Conservation (phyloP, 164 flowering plant genomes). For the Dillenia turbinata region DNA sequence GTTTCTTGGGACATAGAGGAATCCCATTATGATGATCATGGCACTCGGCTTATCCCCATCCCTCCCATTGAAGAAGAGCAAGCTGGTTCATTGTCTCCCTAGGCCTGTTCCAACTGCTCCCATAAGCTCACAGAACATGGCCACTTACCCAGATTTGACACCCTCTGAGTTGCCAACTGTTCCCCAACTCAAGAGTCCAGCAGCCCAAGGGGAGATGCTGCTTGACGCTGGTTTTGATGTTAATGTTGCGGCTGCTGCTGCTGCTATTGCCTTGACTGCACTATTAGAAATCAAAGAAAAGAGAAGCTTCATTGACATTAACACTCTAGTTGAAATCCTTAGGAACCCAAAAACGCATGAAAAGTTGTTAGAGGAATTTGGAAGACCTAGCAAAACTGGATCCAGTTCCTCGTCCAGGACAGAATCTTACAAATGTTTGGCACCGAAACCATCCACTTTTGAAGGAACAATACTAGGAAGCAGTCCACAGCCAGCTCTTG, state of each 20-base stretch:
- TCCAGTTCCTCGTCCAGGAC: not conserved
- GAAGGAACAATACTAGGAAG: not conserved
- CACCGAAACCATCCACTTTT: not conserved
- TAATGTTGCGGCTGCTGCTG: slow-evolving; percentile 2
- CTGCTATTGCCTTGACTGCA: slow-evolving; percentile 6
- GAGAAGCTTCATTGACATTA: slow-evolving; percentile 7
- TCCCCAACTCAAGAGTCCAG: not conserved
- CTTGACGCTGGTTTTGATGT: not conserved
- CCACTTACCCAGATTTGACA: not conserved
- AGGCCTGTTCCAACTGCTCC: no score
- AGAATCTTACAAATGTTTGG: not conserved
- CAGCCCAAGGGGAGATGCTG: no score
- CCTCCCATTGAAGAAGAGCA: slow-evolving; percentile 3
- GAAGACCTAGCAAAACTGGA: not conserved
- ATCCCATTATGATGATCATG: slow-evolving; percentile 1
- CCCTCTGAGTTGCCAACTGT: not conserved
- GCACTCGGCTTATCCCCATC: slow-evolving; percentile 1
- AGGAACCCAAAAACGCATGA: slow-evolving; percentile 8
- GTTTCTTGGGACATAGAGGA: not conserved
- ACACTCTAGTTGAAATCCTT: slow-evolving; percentile 9
- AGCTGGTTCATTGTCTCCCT: no score
- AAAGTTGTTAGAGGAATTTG: not conserved
- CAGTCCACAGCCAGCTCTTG: no score
- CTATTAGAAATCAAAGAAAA: slow-evolving; percentile 4
- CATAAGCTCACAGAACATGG: no score